Conservation (phyloP, 768 basidiomycete genomes). For the Auriculariales sp. region DNA sequence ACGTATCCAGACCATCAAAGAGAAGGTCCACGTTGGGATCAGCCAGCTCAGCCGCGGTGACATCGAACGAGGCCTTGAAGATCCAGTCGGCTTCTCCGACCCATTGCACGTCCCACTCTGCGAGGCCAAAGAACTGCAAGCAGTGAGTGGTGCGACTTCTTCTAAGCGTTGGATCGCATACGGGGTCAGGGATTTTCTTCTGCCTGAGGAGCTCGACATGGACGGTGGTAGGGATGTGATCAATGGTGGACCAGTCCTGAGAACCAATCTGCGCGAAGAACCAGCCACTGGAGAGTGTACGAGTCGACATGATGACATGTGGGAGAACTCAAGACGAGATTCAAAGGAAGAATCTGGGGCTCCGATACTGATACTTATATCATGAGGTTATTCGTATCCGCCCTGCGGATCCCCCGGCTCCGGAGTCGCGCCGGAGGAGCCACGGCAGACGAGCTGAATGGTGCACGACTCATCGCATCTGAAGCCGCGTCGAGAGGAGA, state of each 20-base stretch:
- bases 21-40: constrained; percentile 51
- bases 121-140: constrained; percentile 51
- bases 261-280: constrained; percentile 53
- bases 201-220: constrained; percentile 72
- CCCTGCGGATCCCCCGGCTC: no score
- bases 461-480: no score
- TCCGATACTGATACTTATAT: no score
- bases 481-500: no score
- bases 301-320: no score
- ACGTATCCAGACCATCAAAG: constrained; percentile 88
- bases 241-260: constrained; percentile 51
- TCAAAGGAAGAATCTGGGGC: no score
- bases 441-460: no score
- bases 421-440: no score
- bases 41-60: constrained; percentile 31
- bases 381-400: no score
- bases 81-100: constrained; percentile 77
- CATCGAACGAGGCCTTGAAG: constrained; percentile 54
- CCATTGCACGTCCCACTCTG: constrained; percentile 92
- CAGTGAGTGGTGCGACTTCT: constrained; percentile 3
- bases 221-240: constrained; percentile 68
- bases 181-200: constrained; percentile 71
- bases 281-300: constrained; percentile 35
- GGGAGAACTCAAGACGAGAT: no score
- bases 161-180: no score